Base-by-base conservation (phyloP, 306 rosid species). In the Ziziphus jujuba region DNA sequence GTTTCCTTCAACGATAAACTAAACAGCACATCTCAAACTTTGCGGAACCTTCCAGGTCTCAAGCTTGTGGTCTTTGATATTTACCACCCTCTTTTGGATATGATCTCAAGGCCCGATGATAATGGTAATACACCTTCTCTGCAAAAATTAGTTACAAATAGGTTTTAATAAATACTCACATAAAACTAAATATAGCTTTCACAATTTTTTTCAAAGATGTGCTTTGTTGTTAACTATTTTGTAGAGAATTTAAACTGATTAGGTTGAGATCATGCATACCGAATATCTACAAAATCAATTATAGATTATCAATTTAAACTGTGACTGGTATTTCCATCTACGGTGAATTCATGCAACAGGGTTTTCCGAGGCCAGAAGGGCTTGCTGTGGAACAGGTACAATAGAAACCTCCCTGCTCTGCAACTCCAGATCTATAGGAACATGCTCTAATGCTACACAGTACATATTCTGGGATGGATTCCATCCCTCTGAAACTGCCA, bases 381-480 rank as follows among this genome's bases (percentile, higher is more conserved):
- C 87, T 57, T 81, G 92, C 56, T 87, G 86, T 56, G 92, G 92
- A 71, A 84, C 92, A n/a, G 89, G 89, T 3, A 75, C 68, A 38
- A 2, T 87, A 23, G 87, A 87, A 70, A 84, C 89, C 55, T 84
- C 89, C 49, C 51, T 77, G 61, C 87, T 84, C 4, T 81, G 89
- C 85, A 84, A 82, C 78, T 57, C 77, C 24, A 22, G 58, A 59
- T 84, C 89, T 7, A 7, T 65, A 7, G 89, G 89, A 48, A 84
- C 92, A 50, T 84, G 92, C 61, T 44, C 66, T 31, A 84, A 87
- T 25, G 92, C 80, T 11, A 87, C 79, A 2, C 79, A 71, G 33
- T 87, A 84, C 38, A 84, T 82, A 53, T 87, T 79, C 64, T 87
- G 89, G 89, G 87, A 87, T 45, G 89, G 92, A 35, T 84, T 81